Conservation (phyloP, 2,329 filamentous ascomycete genomes). For the Neonectria hederae region DNA sequence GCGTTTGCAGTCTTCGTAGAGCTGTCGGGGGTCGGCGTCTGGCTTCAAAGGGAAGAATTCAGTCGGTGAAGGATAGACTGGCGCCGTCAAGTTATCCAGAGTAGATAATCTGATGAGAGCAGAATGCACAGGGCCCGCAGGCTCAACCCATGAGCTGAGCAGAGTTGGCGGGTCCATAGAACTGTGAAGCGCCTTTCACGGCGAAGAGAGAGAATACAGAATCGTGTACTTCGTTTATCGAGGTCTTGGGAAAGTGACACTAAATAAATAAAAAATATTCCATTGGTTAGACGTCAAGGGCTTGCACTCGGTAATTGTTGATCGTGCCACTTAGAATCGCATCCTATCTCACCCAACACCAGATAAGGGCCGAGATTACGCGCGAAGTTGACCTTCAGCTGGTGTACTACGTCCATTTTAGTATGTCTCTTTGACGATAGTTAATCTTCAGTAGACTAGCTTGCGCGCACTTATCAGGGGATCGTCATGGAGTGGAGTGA, state of each 20-base stretch:
- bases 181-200: neutral
- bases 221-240: neutral
- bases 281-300: neutral
- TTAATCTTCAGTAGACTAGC: neutral
- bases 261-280: neutral
- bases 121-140: neutral
- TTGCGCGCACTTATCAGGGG: neutral
- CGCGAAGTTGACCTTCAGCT: neutral
- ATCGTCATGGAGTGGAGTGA: neutral
- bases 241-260: neutral
- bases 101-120: slow-evolving; percentile 9
- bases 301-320: too few species aligned
- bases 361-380: neutral
- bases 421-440: neutral
- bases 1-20: slow-evolving; percentile 21
- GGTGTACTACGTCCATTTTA: neutral
- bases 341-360: too few species aligned
- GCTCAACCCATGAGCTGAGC: slow-evolving; percentile 16
- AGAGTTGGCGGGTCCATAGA: neutral
- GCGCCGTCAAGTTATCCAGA: slow-evolving; percentile 19
- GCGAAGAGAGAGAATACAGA: neutral
- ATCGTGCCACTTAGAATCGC: neutral
- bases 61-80: slow-evolving; percentile 19
- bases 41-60: slow-evolving; percentile 17
- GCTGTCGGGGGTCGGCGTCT: slow-evolving; percentile 4